These are phyloP conservation scores for Bathelium albidoporum DNA, from an alignment of 495 filamentous ascomycete species.

Conservation along the genomic window DNA sequence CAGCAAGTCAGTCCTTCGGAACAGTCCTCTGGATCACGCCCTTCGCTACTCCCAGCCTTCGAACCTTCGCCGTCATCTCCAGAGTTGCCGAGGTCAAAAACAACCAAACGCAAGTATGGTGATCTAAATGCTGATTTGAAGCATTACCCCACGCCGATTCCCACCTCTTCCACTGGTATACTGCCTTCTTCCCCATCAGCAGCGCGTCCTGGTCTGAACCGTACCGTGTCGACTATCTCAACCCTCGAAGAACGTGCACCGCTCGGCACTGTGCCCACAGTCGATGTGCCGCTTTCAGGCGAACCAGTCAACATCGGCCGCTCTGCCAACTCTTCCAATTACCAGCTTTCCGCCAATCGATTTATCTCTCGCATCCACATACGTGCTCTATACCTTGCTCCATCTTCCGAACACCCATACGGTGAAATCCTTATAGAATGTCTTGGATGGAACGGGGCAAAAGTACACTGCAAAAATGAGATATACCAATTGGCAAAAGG, in stretches of 20 bases:
- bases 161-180: slow-evolving; percentile 86
- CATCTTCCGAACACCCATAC: slow-evolving; percentile 35
- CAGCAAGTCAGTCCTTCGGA: background rate
- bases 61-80: slow-evolving; percentile 88
- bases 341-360: slow-evolving; percentile 82
- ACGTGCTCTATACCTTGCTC: slow-evolving; percentile 70
- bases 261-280: slow-evolving; percentile 64
- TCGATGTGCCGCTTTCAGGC: slow-evolving; percentile 73
- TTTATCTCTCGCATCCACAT: slow-evolving; percentile 89
- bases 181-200: slow-evolving; percentile 75
- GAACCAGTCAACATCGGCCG: slow-evolving; percentile 77
- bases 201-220: slow-evolving; percentile 42
- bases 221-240: slow-evolving; percentile 44
- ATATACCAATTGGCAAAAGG: slow-evolving; percentile 79
- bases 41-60: slow-evolving; percentile 80
- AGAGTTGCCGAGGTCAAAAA: slow-evolving; percentile 47
- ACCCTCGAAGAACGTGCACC: slow-evolving; percentile 71
- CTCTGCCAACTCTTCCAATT: slow-evolving; percentile 84
- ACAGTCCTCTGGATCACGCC: slow-evolving; percentile 15
- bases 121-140: slow-evolving; percentile 51
- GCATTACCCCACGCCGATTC: slow-evolving; percentile 82
- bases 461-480: slow-evolving; percentile 82
- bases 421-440: slow-evolving; percentile 78
- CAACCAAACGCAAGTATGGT: slow-evolving; percentile 31
- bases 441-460: slow-evolving; percentile 91